A percentile compares a stretch with the other conserved stretches of the same genome.
Evolutionary conservation across 768 basidiomycete species (phyloP).

Genomic region (Cystobasidium tubakii): DNA sequence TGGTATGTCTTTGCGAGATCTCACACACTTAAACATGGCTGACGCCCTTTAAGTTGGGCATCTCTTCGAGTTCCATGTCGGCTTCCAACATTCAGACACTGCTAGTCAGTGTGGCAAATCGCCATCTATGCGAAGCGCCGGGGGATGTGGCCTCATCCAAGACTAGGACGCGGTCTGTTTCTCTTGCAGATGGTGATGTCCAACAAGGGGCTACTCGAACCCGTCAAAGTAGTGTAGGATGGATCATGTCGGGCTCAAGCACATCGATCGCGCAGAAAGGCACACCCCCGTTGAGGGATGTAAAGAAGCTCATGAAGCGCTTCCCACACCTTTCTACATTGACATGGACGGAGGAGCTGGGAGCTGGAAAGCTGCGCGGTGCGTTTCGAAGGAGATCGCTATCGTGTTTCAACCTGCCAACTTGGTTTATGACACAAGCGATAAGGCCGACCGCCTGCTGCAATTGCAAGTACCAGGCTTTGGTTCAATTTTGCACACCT

Average conservation of each 20-base stretch:
- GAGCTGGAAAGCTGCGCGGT: neutral
- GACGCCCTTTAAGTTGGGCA: neutral
- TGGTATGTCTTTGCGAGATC: neutral
- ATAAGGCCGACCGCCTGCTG: neutral
- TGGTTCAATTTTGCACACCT: neutral
- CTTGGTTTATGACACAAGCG: neutral
- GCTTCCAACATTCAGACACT: neutral
- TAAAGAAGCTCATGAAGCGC: neutral
- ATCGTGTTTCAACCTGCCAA: neutral
- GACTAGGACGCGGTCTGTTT: neutral
- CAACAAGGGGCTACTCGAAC: neutral
- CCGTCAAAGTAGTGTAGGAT: neutral
- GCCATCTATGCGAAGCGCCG: neutral
- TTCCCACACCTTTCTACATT: neutral
- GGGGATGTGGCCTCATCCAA: neutral
- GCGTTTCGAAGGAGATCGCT: neutral
- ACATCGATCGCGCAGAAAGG: neutral
- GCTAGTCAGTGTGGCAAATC: neutral
- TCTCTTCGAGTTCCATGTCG: neutral
- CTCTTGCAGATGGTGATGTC: neutral
- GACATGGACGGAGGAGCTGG: neutral
- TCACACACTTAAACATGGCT: neutral
- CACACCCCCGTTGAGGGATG: neutral
- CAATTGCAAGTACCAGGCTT: neutral
- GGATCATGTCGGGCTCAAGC: neutral